Evolutionary conservation across 306 rosid species (phyloP).

Genomic region (Vicia villosa): DNA sequence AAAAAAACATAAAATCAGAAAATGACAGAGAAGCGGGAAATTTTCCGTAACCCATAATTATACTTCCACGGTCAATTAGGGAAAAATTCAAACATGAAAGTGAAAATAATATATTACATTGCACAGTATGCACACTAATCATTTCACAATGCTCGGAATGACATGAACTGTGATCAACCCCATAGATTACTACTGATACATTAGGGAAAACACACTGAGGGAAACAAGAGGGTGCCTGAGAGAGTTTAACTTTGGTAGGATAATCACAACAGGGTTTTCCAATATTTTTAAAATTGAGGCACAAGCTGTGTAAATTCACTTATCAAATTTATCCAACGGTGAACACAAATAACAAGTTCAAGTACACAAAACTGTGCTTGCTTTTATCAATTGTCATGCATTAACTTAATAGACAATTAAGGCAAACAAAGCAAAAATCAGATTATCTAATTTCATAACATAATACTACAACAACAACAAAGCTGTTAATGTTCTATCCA

Average conservation of each 20-base stretch:
- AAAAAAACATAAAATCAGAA: conserved; percentile 5
- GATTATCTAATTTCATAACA: too few species aligned
- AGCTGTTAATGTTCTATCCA: too few species aligned
- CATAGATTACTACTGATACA: background rate
- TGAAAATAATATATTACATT: background rate
- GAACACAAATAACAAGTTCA: conserved; percentile 16
- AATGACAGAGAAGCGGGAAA: background rate
- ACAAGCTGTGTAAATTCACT: conserved; percentile 1
- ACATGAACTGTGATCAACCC: conserved; percentile 13
- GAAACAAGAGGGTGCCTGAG: conserved; percentile 1
- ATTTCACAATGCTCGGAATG: background rate
- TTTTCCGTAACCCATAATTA: background rate
- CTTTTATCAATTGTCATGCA: background rate
- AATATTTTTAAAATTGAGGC: background rate
- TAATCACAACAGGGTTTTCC: background rate
- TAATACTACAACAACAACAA: too few species aligned
- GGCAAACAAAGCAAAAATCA: conserved; percentile 9
- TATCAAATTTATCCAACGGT: background rate
- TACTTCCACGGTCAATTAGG: background rate
- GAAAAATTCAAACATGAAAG: conserved; percentile 30
- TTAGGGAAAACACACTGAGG: background rate
- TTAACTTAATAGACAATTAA: conserved; percentile 5
- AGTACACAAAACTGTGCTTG: background rate
- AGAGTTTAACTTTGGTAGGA: conserved; percentile 11
- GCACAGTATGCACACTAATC: background rate